Percentiles rank a stretch among this genome's conserved stretches.
Conservation (phyloP, 495 filamentous ascomycete species). For the Chaetomium tenue region DNA sequence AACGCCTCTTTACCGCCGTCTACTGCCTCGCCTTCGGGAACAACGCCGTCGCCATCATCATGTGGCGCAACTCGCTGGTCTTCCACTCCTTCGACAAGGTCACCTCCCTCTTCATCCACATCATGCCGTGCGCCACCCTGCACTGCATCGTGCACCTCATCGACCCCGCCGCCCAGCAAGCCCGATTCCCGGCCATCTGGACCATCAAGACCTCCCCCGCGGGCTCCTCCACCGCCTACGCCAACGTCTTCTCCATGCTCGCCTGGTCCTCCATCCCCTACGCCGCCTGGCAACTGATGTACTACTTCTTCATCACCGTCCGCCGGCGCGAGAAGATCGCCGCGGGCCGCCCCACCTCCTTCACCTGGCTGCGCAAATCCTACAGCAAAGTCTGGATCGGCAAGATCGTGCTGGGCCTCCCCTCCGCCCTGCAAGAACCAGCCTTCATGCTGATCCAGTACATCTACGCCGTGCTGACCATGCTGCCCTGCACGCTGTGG, state of each 20-base stretch:
- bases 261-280: constrained; percentile 93
- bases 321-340: constrained; percentile 90
- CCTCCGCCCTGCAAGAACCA: constrained; percentile 71
- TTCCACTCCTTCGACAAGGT: constrained; percentile 97
- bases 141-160: constrained; percentile 90
- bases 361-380: constrained; percentile 91
- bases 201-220: constrained; percentile 71
- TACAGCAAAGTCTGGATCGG: constrained; percentile 89
- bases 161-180: constrained; percentile 57
- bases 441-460: constrained; percentile 98
- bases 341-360: constrained; percentile 90
- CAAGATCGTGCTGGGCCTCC: constrained; percentile 74
- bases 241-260: constrained; percentile 75
- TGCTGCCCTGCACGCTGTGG: constrained; percentile 93
- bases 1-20: constrained; percentile 86
- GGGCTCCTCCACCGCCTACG: constrained; percentile 72
- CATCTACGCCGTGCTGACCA: constrained; percentile 80
- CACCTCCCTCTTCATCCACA: constrained; percentile 95
- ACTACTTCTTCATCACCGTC: constrained; percentile 92
- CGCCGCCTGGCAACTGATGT: constrained; percentile 82
- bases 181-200: constrained; percentile 84
- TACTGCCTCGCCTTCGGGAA: constrained; percentile 94
- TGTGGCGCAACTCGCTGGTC: constrained; percentile 98
- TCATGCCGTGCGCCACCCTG: constrained; percentile 92
- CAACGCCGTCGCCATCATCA: constrained; percentile 95